phyloP scores from a whole-genome alignment of 805 yeast genomes.

The Aciculoconidium aculeatum region DNA sequence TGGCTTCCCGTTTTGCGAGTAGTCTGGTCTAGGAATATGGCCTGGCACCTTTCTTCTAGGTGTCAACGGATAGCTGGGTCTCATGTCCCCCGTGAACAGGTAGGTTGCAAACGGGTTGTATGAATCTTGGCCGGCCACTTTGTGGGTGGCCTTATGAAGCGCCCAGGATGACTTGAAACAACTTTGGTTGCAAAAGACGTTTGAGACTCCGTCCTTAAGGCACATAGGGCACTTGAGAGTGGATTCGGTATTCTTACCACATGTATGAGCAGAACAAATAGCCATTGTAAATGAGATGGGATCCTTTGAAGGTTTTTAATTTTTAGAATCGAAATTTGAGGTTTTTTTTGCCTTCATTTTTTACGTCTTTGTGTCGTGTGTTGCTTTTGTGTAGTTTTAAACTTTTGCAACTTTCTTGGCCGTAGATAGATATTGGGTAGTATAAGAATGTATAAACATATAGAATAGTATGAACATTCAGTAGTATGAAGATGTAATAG shows the following conservation, averaged over 20 bases:
- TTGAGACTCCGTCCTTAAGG: slow-evolving; percentile 58
- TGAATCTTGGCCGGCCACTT: slow-evolving; percentile 42
- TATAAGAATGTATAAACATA: no score
- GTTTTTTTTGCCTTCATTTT: no score
- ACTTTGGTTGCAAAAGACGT: slow-evolving; percentile 72
- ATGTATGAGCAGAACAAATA: slow-evolving; percentile 70
- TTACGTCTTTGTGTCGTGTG: no score
- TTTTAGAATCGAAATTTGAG: no score
- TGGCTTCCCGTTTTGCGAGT: slow-evolving; percentile 78
- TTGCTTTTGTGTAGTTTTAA: no score
- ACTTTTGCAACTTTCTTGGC: no score
- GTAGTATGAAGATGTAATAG: no score
- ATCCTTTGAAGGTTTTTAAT: no score
- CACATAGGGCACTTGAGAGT: slow-evolving; percentile 88
- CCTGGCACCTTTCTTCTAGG: slow-evolving; percentile 69
- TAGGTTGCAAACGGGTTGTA: slow-evolving; percentile 87
- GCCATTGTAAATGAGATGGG: slow-evolving; percentile 7
- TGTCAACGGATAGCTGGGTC: slow-evolving; percentile 78
- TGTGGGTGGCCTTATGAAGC: slow-evolving; percentile 71
- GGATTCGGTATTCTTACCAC: slow-evolving; percentile 77
- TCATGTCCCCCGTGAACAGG: slow-evolving; percentile 65
- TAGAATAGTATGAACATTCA: no score
- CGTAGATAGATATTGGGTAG: no score
- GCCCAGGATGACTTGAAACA: slow-evolving; percentile 76
- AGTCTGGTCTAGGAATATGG: slow-evolving; percentile 71